phyloP scores from a whole-genome alignment of 2,329 filamentous ascomycete genomes.

The Fusarium stilboides region DNA sequence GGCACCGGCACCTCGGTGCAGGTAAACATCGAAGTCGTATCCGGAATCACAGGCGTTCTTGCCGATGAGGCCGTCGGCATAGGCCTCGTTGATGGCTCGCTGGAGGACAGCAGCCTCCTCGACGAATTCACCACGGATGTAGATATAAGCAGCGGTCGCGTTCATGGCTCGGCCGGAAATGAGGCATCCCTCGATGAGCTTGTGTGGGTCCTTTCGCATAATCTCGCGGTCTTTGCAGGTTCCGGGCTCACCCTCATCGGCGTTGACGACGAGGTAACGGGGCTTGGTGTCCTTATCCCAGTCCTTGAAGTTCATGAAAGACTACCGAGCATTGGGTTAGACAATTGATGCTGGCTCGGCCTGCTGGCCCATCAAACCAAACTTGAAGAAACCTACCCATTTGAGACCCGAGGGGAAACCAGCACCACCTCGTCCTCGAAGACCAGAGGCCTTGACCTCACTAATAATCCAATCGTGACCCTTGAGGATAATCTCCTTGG shows the following conservation, averaged over 20 bases:
- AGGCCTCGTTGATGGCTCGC: slow-evolving; percentile 96
- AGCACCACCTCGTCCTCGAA: slow-evolving; percentile 95
- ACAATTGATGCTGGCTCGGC: slow-evolving; percentile 43
- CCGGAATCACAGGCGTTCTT: slow-evolving; percentile 98
- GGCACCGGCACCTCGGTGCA: slow-evolving; percentile 96
- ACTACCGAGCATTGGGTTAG: slow-evolving; percentile 67
- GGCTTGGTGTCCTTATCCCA: slow-evolving; percentile 99
- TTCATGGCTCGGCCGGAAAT: slow-evolving; percentile 99
- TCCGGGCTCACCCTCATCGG: slow-evolving; percentile 97
- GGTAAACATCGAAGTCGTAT: slow-evolving; percentile 97
- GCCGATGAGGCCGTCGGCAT: slow-evolving; percentile 92
- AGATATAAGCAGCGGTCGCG: slow-evolving; percentile 98
- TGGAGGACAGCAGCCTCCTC: slow-evolving; percentile 95
- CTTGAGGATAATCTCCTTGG: slow-evolving; percentile 97
- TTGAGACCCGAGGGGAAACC: slow-evolving; percentile 98
- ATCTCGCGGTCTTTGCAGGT: slow-evolving; percentile 99
- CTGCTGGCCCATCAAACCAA: slow-evolving; percentile 26
- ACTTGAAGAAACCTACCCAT: slow-evolving; percentile 79
- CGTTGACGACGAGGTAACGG: slow-evolving; percentile 97
- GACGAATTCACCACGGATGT: slow-evolving; percentile 98
- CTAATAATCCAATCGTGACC: slow-evolving; percentile 99
- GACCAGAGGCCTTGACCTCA: slow-evolving; percentile 96
- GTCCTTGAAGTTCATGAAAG: slow-evolving; percentile 99
- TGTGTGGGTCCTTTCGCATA: slow-evolving; percentile 99
- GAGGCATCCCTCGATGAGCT: slow-evolving; percentile 97